phyloP scores from a whole-genome alignment of 2,329 filamentous ascomycete species.

The Penicillium griseofulvum region DNA sequence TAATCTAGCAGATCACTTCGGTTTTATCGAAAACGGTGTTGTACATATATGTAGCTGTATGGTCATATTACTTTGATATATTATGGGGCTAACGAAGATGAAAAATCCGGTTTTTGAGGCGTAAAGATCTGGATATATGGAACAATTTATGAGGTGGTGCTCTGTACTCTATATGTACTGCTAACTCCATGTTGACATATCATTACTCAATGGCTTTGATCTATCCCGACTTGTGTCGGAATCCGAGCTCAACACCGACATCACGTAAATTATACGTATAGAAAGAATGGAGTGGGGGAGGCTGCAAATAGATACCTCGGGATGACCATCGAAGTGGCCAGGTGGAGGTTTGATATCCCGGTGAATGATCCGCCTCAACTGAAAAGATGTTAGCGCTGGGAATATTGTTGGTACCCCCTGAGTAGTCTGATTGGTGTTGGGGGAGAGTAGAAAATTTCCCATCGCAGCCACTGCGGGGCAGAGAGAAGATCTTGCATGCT shows the following conservation, averaged over 20 bases:
- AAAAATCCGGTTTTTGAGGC: neutral
- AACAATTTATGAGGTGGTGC: neutral
- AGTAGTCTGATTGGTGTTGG: constrained; percentile 13
- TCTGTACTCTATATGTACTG: neutral
- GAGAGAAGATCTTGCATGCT: constrained; percentile 25
- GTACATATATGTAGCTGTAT: too few relatives aligned
- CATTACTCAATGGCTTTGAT: neutral
- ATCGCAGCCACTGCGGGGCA: constrained; percentile 22
- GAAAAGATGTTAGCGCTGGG: constrained; percentile 15
- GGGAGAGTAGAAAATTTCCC: constrained; percentile 14
- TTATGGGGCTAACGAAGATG: neutral
- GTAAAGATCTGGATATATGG: neutral
- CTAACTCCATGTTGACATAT: neutral
- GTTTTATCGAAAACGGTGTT: neutral
- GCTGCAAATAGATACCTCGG: neutral
- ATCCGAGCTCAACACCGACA: neutral
- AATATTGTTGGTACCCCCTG: neutral
- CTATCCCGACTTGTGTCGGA: neutral
- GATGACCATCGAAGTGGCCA: constrained; percentile 9
- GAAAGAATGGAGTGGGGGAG: neutral
- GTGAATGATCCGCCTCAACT: neutral
- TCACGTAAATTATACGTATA: neutral
- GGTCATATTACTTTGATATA: neutral
- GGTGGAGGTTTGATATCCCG: neutral
- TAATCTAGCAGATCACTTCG: neutral